Evolutionary conservation across 2,329 filamentous ascomycete genomes (phyloP).

Genomic region (Arthrobotrys musiformis): DNA sequence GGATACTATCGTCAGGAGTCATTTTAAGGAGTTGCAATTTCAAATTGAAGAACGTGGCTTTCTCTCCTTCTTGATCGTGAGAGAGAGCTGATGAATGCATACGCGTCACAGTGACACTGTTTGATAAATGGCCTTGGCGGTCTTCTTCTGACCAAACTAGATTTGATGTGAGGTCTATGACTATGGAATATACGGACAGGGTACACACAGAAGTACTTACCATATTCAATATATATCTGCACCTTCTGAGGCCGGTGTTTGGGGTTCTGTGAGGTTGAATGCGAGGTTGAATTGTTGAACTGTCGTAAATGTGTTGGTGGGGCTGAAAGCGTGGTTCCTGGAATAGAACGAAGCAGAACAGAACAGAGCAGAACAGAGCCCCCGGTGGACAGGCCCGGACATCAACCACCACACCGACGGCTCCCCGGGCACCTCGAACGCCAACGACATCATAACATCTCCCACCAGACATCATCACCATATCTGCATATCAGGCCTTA

Average conservation of each 20-base stretch:
- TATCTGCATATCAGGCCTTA: too few relatives aligned
- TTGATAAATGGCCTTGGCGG: too few relatives aligned
- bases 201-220: too few relatives aligned
- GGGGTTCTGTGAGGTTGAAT: background rate
- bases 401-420: background rate
- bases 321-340: background rate
- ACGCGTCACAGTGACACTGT: background rate
- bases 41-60: slow-evolving; percentile 2
- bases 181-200: too few relatives aligned
- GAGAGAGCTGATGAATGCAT: background rate
- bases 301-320: slow-evolving; percentile 16
- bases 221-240: background rate
- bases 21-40: background rate
- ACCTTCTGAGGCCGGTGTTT: background rate
- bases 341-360: background rate
- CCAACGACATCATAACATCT: background rate
- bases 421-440: background rate
- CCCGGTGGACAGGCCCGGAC: background rate
- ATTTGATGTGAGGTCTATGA: too few relatives aligned
- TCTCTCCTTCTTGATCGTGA: too few relatives aligned
- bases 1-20: background rate
- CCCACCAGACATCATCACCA: too few relatives aligned
- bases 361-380: background rate
- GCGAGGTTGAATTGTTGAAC: slow-evolving; percentile 7
- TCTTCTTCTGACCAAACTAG: too few relatives aligned